Percentiles rank a stretch among this genome's conserved stretches.
Conservation (phyloP, 1,284 basidiomycete species). For the Rhizopogon parksii region DNA sequence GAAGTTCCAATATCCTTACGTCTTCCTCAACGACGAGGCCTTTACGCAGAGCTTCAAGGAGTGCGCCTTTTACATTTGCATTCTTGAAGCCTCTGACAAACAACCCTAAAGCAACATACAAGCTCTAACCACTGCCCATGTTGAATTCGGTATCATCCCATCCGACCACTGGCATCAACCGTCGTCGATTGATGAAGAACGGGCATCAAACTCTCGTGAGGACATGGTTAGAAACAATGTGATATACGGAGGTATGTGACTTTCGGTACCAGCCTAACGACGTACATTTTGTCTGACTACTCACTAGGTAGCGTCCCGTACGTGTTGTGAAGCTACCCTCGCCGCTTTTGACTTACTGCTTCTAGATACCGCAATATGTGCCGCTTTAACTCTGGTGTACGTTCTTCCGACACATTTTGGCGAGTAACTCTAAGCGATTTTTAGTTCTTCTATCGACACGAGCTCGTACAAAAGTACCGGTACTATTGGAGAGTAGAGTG, state of each 20-base stretch:
- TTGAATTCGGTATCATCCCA: slow-evolving; percentile 80
- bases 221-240: slow-evolving; percentile 77
- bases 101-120: slow-evolving; percentile 47
- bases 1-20: slow-evolving; percentile 79
- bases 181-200: slow-evolving; percentile 73
- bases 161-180: slow-evolving; percentile 84
- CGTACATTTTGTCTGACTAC: neutral
- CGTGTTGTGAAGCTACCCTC: slow-evolving; percentile 19
- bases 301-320: slow-evolving; percentile 57
- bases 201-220: slow-evolving; percentile 65
- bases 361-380: slow-evolving; percentile 84
- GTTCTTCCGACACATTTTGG: slow-evolving; percentile 18
- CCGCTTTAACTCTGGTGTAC: slow-evolving; percentile 87
- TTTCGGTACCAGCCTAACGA: neutral
- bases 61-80: slow-evolving; percentile 30
- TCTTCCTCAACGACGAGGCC: slow-evolving; percentile 78
- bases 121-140: slow-evolving; percentile 57
- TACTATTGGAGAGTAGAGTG: slow-evolving; percentile 90
- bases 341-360: slow-evolving; percentile 5
- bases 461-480: slow-evolving; percentile 72
- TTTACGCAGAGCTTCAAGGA: slow-evolving; percentile 76
- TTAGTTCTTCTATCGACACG: slow-evolving; percentile 83
- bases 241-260: slow-evolving; percentile 73
- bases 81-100: slow-evolving; percentile 6
- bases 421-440: slow-evolving; percentile 6